Conservation (phyloP, 2,329 filamentous ascomycete genomes). For the Simplicillium sp. region DNA sequence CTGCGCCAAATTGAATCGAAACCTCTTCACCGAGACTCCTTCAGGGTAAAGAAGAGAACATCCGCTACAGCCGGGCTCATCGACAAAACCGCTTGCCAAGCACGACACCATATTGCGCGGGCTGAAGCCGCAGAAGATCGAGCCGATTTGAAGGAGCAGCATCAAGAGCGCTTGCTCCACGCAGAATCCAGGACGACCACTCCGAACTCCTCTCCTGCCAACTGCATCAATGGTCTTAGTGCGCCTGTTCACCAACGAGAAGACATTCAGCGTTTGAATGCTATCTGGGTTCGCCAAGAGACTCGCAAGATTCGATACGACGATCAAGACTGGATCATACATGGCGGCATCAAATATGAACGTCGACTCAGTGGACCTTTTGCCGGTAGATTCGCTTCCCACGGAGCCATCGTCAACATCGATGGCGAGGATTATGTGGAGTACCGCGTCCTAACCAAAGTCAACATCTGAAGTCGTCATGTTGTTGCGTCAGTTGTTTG, state of each 20-base stretch:
- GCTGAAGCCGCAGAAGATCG: conserved; percentile 41
- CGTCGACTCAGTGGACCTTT: conserved; percentile 52
- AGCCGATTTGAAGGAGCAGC: conserved; percentile 36
- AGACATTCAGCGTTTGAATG: conserved; percentile 42
- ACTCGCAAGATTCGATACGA: conserved; percentile 30
- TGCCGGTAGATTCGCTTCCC: conserved; percentile 52
- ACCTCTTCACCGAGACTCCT: no score
- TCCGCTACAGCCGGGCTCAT: background rate
- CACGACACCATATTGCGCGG: conserved; percentile 41
- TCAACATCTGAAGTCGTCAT: conserved; percentile 33
- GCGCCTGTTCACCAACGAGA: conserved; percentile 16
- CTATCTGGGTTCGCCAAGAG: conserved; percentile 47
- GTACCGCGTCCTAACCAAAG: conserved; percentile 53
- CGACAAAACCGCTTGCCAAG: conserved; percentile 39
- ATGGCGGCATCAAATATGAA: conserved; percentile 52
- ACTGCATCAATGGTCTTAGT: conserved; percentile 28
- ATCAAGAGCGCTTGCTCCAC: conserved; percentile 25
- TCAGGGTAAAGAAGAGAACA: background rate
- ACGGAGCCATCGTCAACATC: conserved; percentile 52
- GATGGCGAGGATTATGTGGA: conserved; percentile 60
- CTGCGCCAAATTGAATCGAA: no score
- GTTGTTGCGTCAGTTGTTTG: no score
- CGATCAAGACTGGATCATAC: conserved; percentile 38
- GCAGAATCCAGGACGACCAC: conserved; percentile 18
- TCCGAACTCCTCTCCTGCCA: conserved; percentile 14